Conservation (phyloP, 345 rosid species). For the Brassica juncea region DNA sequence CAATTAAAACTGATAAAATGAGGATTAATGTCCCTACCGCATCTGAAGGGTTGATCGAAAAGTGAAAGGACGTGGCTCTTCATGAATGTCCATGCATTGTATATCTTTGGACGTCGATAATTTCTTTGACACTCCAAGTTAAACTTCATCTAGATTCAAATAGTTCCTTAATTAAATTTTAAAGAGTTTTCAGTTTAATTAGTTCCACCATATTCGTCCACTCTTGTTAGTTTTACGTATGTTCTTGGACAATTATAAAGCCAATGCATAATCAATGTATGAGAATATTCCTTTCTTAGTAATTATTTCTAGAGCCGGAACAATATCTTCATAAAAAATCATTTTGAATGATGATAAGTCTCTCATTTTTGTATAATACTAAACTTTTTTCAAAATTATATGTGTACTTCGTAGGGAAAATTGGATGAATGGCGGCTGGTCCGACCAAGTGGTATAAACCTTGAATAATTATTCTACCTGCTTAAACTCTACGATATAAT, state of each 20-base stretch:
- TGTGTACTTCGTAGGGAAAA: background rate
- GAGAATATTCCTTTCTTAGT: background rate
- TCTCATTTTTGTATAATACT: background rate
- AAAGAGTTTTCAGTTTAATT: background rate
- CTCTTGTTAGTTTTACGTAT: background rate
- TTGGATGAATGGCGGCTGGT: background rate
- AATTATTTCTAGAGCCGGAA: background rate
- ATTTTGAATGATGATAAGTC: background rate
- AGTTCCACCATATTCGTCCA: background rate
- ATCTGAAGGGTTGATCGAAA: constrained; percentile 27
- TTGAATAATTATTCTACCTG: background rate
- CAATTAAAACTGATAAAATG: background rate
- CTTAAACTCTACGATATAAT: background rate
- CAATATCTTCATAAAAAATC: background rate
- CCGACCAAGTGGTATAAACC: background rate
- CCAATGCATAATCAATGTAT: background rate
- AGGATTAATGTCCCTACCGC: constrained; percentile 28
- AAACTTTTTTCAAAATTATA: background rate
- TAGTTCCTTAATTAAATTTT: background rate
- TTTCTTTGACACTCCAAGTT: constrained; percentile 15
- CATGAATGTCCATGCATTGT: constrained; percentile 35
- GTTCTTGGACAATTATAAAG: background rate
- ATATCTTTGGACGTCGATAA: constrained; percentile 19
- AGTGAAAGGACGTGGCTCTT: constrained; percentile 32
- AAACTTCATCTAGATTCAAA: constrained; percentile 28